Evolutionary conservation across 1,284 basidiomycete genomes (phyloP).

Genomic region (Boletus sp.): DNA sequence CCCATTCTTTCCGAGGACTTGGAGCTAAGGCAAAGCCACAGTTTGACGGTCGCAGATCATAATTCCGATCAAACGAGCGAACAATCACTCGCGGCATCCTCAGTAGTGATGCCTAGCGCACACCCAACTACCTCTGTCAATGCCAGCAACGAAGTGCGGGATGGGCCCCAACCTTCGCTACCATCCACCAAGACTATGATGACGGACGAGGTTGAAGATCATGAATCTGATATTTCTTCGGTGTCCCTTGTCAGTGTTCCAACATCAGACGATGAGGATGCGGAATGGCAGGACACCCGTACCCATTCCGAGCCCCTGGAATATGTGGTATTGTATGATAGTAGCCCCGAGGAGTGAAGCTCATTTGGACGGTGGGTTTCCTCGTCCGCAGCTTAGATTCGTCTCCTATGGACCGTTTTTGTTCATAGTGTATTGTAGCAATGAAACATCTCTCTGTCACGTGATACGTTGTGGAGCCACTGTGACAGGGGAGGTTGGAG

Average conservation of each 20-base stretch:
- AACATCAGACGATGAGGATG: slow-evolving; percentile 46
- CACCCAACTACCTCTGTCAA: slow-evolving; percentile 25
- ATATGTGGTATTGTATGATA: slow-evolving; percentile 70
- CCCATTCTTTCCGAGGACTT: slow-evolving; percentile 5
- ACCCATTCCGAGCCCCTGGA: slow-evolving; percentile 47
- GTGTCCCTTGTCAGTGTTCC: slow-evolving; percentile 61
- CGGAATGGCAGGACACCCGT: slow-evolving; percentile 58
- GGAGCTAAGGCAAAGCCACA: slow-evolving; percentile 27
- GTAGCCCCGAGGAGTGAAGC: slow-evolving; percentile 46
- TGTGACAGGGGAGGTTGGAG: no score
- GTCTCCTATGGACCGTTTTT: not conserved
- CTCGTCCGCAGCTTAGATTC: slow-evolving; percentile 2
- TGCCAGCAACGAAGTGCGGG: slow-evolving; percentile 3
- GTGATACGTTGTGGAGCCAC: not conserved
- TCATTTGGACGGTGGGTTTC: no score
- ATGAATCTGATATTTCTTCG: slow-evolving; percentile 49
- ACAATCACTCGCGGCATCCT: slow-evolving; percentile 60
- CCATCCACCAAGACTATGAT: slow-evolving; percentile 36
- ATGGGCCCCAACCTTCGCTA: slow-evolving; percentile 16
- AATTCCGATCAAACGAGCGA: slow-evolving; percentile 38
- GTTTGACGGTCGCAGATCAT: slow-evolving; percentile 62
- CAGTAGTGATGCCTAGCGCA: slow-evolving; percentile 64
- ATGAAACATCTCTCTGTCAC: not conserved
- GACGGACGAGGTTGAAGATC: slow-evolving; percentile 47
- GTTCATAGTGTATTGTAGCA: not conserved